Base-by-base conservation (phyloP, 2,329 filamentous ascomycete genomes). In the Blastomyces gilchristii region DNA sequence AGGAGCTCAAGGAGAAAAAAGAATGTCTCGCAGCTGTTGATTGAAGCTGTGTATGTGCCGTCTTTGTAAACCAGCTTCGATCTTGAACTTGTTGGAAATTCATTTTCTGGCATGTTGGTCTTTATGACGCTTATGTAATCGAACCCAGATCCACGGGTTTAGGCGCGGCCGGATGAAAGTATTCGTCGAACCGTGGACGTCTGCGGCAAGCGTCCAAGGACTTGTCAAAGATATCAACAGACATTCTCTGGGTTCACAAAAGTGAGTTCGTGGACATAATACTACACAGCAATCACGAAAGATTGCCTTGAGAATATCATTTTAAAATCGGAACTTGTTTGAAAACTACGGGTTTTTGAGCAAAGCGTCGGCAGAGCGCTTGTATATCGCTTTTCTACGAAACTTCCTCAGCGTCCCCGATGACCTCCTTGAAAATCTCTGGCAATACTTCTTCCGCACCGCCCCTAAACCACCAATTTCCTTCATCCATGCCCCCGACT, bases 51-150 rank as follows among this genome's bases (percentile, higher is more conserved):
- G 16, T 12, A n/a, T 45, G 56, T 45, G 25, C 49, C 12, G 25
- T 16, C 12, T 28, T n/a, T 43, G 7, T 59, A 47, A 22, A 22
- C 31, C n/a, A 5, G 18, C 14, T 16, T 45, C 18, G 6, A 18
- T 18, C 41, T 18, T 7, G 49, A 37, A n/a, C 11, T 34, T 31
- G 49, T 11, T 60, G 18, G 50, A 53, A 60, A 60, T 52, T 60
- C 31, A 61, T 53, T 59, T 61, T 53, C 31, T 37, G 12, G 54
- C 9, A 58, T 37, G 59, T 61, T 61, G 59, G 47, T 61, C 59
- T 61, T 59, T 61, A 12, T 0, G 16, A 25, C 1, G 59, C 22
- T 61, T 61, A 61, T 53, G 47, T 61, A 52, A 61, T 37, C 18
- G 3, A 6, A 50, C 9, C 22, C 2, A 18, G 41, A 41, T 31